A percentile compares a stretch with the other conserved stretches of the same genome.
These are phyloP conservation scores for Leptodermis oblonga DNA, from an alignment of 257 asterid species.

Conservation along the genomic window DNA sequence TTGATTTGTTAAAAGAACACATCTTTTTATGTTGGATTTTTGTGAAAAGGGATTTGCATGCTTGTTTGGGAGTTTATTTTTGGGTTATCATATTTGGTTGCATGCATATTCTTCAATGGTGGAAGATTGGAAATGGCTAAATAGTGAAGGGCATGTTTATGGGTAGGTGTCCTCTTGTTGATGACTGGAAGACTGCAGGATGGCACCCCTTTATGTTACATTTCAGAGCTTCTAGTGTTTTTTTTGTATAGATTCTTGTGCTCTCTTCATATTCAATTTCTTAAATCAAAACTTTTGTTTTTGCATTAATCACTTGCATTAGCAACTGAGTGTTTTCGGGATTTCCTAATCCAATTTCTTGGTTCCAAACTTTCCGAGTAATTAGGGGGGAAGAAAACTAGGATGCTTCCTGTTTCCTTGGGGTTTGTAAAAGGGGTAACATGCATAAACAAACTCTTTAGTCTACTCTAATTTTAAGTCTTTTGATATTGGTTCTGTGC, in stretches of 20 bases:
- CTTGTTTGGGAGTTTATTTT: neutral
- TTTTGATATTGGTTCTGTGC: conserved; percentile 8
- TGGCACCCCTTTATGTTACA: neutral
- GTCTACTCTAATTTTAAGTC: conserved; percentile 8
- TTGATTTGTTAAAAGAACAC: neutral
- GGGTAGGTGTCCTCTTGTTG: neutral
- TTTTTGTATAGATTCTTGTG: neutral
- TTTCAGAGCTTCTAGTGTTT: neutral
- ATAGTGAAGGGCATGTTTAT: neutral
- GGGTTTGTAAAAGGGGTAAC: neutral
- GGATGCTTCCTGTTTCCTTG: neutral
- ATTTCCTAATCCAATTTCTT: neutral
- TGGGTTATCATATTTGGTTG: neutral
- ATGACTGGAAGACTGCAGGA: neutral
- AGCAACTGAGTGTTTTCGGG: neutral
- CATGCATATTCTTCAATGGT: neutral
- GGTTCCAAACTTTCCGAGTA: neutral
- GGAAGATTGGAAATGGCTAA: too few relatives aligned
- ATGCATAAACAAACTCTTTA: neutral
- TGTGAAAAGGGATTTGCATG: conserved; percentile 5
- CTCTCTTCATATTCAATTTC: neutral
- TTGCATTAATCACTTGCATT: neutral
- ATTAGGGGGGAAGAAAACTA: conserved; percentile 1
- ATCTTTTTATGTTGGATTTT: neutral
- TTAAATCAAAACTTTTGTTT: neutral